Evolutionary conservation across 176 grass and related monocot genomes (phyloP).

Genomic region (Raddia guianensis): DNA sequence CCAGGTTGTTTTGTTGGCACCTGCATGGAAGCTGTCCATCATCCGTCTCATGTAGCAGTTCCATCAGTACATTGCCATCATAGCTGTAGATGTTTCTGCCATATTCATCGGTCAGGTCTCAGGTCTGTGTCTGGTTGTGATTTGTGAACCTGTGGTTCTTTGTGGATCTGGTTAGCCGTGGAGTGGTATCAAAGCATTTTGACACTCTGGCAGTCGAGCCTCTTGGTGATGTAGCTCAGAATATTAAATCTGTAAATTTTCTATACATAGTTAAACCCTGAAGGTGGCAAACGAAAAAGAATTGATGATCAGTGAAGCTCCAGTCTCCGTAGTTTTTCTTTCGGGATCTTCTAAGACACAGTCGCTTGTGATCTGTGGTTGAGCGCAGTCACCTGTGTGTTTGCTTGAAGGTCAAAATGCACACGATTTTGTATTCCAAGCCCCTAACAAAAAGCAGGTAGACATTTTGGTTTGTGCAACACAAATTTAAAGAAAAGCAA

Average conservation of each 20-base stretch:
- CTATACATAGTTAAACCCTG: slow-evolving; percentile 14
- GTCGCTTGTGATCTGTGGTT: no score
- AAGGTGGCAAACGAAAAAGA: background rate
- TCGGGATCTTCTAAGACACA: no score
- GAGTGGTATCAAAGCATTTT: slow-evolving; percentile 9
- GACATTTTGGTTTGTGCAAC: no score
- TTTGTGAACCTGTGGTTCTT: background rate
- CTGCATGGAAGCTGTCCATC: slow-evolving; percentile 30
- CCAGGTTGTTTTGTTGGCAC: slow-evolving; percentile 33
- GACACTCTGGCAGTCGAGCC: background rate
- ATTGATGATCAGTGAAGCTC: background rate
- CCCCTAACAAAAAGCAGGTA: no score
- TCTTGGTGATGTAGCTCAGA: slow-evolving; percentile 22
- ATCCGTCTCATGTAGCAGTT: slow-evolving; percentile 27
- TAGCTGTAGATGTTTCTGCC: slow-evolving; percentile 39
- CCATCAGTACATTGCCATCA: slow-evolving; percentile 40
- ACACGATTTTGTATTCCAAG: no score
- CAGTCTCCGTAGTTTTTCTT: background rate
- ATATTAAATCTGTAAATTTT: slow-evolving; percentile 44
- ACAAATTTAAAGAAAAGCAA: no score
- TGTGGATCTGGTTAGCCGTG: slow-evolving; percentile 12
- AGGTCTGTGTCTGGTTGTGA: background rate
- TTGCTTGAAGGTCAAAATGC: no score
- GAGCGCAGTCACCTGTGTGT: no score
- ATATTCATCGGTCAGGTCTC: slow-evolving; percentile 25